Percentiles rank a stretch among this genome's conserved stretches.
These are phyloP conservation scores for Strigomonas culicis DNA, from an alignment of 208 protist species.

Conservation along the genomic window DNA sequence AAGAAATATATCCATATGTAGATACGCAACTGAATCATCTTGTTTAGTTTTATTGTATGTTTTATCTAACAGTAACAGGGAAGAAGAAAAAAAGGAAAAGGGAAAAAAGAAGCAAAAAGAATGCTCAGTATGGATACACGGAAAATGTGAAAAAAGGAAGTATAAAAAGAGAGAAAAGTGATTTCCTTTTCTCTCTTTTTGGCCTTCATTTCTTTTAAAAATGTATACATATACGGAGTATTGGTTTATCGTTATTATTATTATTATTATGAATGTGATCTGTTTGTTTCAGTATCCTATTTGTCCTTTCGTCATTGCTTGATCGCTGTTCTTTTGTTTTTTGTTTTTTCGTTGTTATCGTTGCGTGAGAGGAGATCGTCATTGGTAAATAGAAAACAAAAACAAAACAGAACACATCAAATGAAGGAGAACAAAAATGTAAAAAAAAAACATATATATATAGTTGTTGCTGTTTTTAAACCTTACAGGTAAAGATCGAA, in stretches of 20 bases:
- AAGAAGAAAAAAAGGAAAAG: conserved; percentile 6
- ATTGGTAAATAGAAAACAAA: too few relatives aligned
- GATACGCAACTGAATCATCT: neutral
- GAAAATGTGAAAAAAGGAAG: conserved; percentile 3
- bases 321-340: neutral
- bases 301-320: too few relatives aligned
- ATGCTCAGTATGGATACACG: conserved; percentile 2
- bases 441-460: too few relatives aligned
- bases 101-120: neutral
- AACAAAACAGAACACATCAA: too few relatives aligned
- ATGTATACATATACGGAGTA: neutral
- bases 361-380: too few relatives aligned
- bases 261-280: too few relatives aligned
- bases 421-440: too few relatives aligned
- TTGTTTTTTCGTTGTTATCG: neutral
- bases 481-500: too few relatives aligned
- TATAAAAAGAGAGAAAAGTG: conserved; percentile 14
- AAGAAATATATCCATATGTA: neutral
- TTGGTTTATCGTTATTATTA: neutral
- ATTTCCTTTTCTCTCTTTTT: conserved; percentile 8
- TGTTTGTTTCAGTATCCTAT: too few relatives aligned
- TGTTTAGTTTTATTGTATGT: neutral
- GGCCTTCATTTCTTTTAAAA: conserved; percentile 16
- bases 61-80: neutral
- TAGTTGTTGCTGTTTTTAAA: too few relatives aligned